Base-by-base conservation (phyloP, 2,329 filamentous ascomycete genomes). In the Trichoderma atrobrunneum region DNA sequence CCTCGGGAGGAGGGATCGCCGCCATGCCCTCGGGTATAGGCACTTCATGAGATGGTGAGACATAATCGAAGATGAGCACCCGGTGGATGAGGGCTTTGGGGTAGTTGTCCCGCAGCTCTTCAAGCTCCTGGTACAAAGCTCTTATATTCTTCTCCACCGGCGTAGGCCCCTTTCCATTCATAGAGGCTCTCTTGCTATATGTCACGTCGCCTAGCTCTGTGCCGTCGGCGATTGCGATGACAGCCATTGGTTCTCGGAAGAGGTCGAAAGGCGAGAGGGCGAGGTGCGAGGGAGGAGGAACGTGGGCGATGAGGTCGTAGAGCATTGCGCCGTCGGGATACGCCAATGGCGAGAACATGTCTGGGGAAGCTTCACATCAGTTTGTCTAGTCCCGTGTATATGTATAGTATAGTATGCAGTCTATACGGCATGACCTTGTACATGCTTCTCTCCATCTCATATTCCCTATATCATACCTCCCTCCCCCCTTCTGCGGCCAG, bases 291-390 rank as follows among this genome's bases (percentile, higher is more conserved):
- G 90, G 87, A n/a, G 93, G 90, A 28, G 94, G 92, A 70, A 92
- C 86, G 78, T 94, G 91, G 73, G 93, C 94, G 72, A 92, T 91
- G 74, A 98, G 88, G 80, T 97, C 92, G 86, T 96, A 98, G 77
- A 98, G 87, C 73, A 98, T 92, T 78, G 91, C 90, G 73, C 95
- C 95, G 76, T 91, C 89, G 12, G 94, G 94, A 81, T 96, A 97
- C 16, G 92, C 93, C 78, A 96, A 85, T 54, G 95, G 95, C 72
- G 94, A 97, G 83, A 98, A 98, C 91, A 96, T 95, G 82, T 94
- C 94, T 97, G 80, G 73, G 69, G 59, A 68, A 39, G 24, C 67
- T 39, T 67, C 61, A 21, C 54, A 64, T 73, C 57, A 73, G 62
- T 57, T 28, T 62, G 66, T 54, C 66, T 51, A 43, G 73, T 80